A percentile compares a stretch with the other conserved stretches of the same genome.
These are phyloP conservation scores for Rutstroemia sp. DNA, from an alignment of 2,329 filamentous ascomycete genomes.

Conservation along the genomic window DNA sequence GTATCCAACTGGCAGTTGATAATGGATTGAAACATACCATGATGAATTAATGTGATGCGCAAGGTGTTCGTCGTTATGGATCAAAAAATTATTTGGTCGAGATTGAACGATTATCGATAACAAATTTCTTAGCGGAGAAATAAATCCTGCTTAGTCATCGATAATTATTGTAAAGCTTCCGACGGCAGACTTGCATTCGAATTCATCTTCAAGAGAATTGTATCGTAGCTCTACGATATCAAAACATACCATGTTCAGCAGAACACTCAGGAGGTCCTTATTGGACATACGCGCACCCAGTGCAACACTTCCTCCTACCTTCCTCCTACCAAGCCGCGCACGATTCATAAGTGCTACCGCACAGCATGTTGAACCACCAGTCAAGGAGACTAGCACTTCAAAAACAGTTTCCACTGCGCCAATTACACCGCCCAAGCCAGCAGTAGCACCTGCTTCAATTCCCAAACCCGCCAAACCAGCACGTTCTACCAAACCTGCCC, in stretches of 20 bases:
- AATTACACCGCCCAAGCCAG: conserved; percentile 5
- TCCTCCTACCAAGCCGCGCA: conserved; percentile 40
- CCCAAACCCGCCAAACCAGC: conserved; percentile 11
- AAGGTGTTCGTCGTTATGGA: conserved; percentile 8
- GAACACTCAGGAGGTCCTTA: conserved; percentile 55
- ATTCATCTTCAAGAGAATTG: conserved; percentile 7
- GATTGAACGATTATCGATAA: conserved; percentile 15
- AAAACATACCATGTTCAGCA: conserved; percentile 27
- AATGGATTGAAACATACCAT: conserved; percentile 14
- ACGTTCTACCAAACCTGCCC: conserved; percentile 22
- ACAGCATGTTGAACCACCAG: conserved; percentile 38
- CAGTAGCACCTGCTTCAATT: conserved; percentile 5
- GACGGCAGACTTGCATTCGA: conserved; percentile 2
- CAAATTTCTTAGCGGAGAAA: conserved; percentile 12
- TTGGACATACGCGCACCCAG: conserved; percentile 46
- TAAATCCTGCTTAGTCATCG: conserved; percentile 7
- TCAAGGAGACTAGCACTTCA: conserved; percentile 11
- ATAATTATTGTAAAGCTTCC: not conserved
- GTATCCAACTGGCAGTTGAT: conserved; percentile 14
- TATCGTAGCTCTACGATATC: not conserved
- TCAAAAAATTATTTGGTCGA: conserved; percentile 9
- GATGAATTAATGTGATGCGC: conserved; percentile 15
- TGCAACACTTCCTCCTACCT: conserved; percentile 39
- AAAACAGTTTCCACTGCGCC: conserved; percentile 14
- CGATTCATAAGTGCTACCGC: conserved; percentile 43